Percentiles rank a stretch among this genome's conserved stretches.
Conservation (phyloP, 306 rosid genomes). For the Psophocarpus tetragonolobus region DNA sequence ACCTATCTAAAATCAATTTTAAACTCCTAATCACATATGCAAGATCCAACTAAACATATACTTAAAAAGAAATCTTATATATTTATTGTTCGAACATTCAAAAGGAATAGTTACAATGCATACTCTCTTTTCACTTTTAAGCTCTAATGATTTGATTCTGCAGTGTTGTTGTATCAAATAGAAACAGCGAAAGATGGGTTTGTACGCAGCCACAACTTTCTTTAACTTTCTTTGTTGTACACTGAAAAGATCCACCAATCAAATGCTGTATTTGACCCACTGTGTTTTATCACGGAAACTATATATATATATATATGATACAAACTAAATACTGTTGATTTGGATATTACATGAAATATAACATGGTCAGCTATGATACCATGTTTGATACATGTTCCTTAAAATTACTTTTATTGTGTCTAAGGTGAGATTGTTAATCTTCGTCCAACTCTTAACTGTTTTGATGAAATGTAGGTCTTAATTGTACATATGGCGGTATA, state of each 20-base stretch:
- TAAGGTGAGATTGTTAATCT: no score
- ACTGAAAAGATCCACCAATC: background rate
- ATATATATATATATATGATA: no score
- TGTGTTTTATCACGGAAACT: background rate
- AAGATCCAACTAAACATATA: no score
- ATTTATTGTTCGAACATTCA: background rate
- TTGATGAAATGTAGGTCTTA: no score
- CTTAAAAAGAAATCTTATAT: no score
- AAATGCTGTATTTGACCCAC: slow-evolving; percentile 14
- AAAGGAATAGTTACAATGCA: background rate
- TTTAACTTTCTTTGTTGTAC: background rate
- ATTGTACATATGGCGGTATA: no score
- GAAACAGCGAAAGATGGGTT: background rate
- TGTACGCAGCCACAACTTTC: background rate
- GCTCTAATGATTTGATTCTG: background rate
- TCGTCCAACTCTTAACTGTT: no score
- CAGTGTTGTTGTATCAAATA: background rate
- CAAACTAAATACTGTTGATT: no score
- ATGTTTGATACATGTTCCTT: background rate
- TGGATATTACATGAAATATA: no score
- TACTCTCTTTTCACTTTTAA: background rate
- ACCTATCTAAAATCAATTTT: no score
- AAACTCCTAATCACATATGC: no score
- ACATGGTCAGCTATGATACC: background rate
- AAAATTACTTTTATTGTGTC: no score